These are phyloP conservation scores for Phytopythium chamaehyphon DNA, from an alignment of 352 stramenopile species.

Conservation along the genomic window DNA sequence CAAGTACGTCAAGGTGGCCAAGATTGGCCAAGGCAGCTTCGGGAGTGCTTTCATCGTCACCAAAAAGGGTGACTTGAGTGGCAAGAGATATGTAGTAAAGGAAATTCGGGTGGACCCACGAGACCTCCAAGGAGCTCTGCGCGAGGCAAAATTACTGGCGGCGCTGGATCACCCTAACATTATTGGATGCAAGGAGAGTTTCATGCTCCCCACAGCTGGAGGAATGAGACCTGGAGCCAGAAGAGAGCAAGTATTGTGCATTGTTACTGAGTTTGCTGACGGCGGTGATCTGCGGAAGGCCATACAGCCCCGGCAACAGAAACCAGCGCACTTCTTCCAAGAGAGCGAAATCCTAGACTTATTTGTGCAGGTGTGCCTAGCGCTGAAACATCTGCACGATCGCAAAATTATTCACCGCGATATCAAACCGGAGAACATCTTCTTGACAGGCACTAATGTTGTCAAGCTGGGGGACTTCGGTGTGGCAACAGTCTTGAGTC, in stretches of 20 bases:
- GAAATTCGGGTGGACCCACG: constrained; percentile 69
- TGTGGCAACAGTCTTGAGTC: constrained; percentile 66
- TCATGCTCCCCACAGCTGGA: constrained; percentile 26
- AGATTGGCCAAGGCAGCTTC: constrained; percentile 76
- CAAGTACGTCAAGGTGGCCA: constrained; percentile 71
- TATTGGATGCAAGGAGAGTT: constrained; percentile 77
- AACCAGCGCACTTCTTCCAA: constrained; percentile 10
- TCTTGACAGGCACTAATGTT: constrained; percentile 57
- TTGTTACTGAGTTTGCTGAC: constrained; percentile 84
- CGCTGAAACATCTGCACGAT: constrained; percentile 77
- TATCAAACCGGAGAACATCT: constrained; percentile 87
- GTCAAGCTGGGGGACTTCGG: constrained; percentile 82
- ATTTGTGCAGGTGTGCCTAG: constrained; percentile 70
- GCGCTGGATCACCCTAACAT: constrained; percentile 84
- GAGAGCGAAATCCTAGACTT: constrained; percentile 49
- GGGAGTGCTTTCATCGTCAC: constrained; percentile 60
- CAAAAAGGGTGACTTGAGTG: constrained; percentile 26
- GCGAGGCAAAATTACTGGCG: constrained; percentile 63
- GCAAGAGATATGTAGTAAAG: constrained; percentile 66
- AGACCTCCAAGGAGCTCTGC: constrained; percentile 48
- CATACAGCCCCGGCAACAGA: constrained; percentile 26
- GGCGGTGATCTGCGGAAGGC: constrained; percentile 65
- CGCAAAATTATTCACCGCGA: constrained; percentile 87
- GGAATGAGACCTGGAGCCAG: constrained; percentile 4
- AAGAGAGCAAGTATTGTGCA: constrained; percentile 49